These are phyloP conservation scores for Effrenium voratum DNA, from an alignment of 73 alveolate species.

Conservation along the genomic window DNA sequence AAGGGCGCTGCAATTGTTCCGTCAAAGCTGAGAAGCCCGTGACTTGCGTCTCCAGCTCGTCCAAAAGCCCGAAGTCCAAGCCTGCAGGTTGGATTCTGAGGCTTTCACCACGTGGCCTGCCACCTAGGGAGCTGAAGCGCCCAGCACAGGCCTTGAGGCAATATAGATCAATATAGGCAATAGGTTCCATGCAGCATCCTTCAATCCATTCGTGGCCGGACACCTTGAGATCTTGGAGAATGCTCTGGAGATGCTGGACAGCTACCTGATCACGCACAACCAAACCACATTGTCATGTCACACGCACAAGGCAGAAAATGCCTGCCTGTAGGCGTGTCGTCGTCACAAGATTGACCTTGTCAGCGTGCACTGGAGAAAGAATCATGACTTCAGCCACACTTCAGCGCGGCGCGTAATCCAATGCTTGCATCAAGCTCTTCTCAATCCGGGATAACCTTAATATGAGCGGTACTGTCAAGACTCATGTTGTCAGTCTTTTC, in stretches of 20 bases:
- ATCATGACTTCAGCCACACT: background rate
- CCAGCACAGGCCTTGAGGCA: background rate
- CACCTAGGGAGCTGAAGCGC: background rate
- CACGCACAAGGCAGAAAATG: background rate
- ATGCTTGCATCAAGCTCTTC: conserved; percentile 70
- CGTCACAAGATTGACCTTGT: conserved; percentile 40
- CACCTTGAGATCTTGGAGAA: conserved; percentile 71
- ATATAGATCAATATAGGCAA: background rate
- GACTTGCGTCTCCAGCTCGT: conserved; percentile 25
- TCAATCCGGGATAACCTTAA: conserved; percentile 48
- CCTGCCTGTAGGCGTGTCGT: conserved; percentile 49
- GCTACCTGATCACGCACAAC: conserved; percentile 45
- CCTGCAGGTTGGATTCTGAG: background rate
- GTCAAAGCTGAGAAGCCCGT: conserved; percentile 10
- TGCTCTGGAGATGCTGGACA: conserved; percentile 57
- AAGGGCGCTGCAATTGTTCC: conserved; percentile 36
- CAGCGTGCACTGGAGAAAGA: background rate
- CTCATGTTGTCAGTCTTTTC: no score
- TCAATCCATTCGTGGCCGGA: background rate
- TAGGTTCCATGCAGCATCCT: background rate
- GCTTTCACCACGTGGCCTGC: no score
- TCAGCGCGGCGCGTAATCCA: conserved; percentile 4
- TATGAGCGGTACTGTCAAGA: background rate
- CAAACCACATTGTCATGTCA: background rate
- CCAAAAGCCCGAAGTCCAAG: conserved; percentile 19